These are phyloP conservation scores for Pythium diclinum DNA, from an alignment of 352 stramenopile genomes.

Conservation along the genomic window DNA sequence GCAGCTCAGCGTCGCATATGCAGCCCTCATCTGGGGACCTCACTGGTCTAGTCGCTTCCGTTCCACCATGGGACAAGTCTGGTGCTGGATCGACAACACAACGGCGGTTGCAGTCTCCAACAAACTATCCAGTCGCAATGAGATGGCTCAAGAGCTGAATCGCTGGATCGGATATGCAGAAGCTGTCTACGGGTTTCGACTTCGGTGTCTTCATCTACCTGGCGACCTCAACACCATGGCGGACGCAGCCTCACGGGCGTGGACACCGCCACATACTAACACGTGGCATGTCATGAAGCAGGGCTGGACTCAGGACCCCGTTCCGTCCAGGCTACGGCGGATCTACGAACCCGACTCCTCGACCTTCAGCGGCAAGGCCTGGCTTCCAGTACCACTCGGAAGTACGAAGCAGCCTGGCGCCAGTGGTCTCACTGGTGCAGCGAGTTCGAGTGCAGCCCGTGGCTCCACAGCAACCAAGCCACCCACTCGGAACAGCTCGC, in stretches of 20 bases:
- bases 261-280: slow-evolving; percentile 2
- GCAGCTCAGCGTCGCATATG: slow-evolving; percentile 28
- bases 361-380: background rate
- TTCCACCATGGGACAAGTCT: slow-evolving; percentile 8
- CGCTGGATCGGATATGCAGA: slow-evolving; percentile 21
- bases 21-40: slow-evolving; percentile 19
- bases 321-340: background rate
- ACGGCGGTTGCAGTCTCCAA: slow-evolving; percentile 15
- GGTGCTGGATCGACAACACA: slow-evolving; percentile 29
- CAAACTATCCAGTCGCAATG: slow-evolving; percentile 3
- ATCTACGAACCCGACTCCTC: slow-evolving; percentile 5
- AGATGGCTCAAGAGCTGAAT: slow-evolving; percentile 30
- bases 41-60: background rate
- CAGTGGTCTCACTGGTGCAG: no score
- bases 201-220: slow-evolving; percentile 14
- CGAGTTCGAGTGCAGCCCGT: no score
- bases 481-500: no score
- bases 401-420: background rate
- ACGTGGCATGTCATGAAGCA: background rate
- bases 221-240: slow-evolving; percentile 11
- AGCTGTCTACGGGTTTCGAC: slow-evolving; percentile 18
- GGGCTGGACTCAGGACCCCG: background rate
- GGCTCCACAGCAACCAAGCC: no score
- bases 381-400: background rate
- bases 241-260: slow-evolving; percentile 22